phyloP scores from a whole-genome alignment of 495 filamentous ascomycete genomes.

The Neurospora sp. region DNA sequence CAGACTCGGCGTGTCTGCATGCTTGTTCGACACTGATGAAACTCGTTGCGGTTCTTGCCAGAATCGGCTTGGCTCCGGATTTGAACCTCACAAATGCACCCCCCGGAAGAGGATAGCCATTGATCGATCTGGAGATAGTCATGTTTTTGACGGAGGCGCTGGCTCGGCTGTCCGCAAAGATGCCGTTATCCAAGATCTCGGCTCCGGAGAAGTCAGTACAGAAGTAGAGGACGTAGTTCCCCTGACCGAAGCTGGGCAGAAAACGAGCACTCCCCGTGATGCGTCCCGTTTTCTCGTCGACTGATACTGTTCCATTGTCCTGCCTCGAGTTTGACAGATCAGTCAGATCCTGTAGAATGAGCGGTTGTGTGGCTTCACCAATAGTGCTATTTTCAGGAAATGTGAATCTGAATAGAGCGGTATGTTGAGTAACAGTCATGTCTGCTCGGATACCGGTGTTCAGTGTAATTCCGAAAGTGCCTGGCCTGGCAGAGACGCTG shows the following conservation, averaged over 20 bases:
- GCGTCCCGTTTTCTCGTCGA: constrained; percentile 45
- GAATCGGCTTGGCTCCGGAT: constrained; percentile 34
- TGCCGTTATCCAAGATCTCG: constrained; percentile 51
- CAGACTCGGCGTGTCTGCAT: constrained; percentile 55
- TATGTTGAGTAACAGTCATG: constrained; percentile 58
- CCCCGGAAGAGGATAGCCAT: constrained; percentile 55
- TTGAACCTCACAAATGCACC: constrained; percentile 14
- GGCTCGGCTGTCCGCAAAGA: constrained; percentile 51
- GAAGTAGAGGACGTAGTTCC: constrained; percentile 49
- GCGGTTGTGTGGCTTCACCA: constrained; percentile 39
- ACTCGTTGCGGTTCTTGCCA: constrained; percentile 58
- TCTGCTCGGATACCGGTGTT: constrained; percentile 49
- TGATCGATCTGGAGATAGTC: constrained; percentile 48
- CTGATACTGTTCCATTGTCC: constrained; percentile 47
- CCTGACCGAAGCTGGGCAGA: constrained; percentile 58
- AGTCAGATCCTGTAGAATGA: constrained; percentile 56
- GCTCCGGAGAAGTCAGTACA: constrained; percentile 63
- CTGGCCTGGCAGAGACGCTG: constrained; percentile 50
- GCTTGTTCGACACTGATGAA: constrained; percentile 58
- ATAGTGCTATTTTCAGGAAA: constrained; percentile 38
- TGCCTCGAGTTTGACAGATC: constrained; percentile 56
- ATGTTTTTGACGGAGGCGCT: constrained; percentile 43
- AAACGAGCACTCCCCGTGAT: constrained; percentile 59
- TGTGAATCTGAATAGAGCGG: constrained; percentile 59
- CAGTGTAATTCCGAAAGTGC: constrained; percentile 55